These are phyloP conservation scores for Aspergillus fischeri DNA, from an alignment of 2,329 filamentous ascomycete genomes.

Conservation along the genomic window DNA sequence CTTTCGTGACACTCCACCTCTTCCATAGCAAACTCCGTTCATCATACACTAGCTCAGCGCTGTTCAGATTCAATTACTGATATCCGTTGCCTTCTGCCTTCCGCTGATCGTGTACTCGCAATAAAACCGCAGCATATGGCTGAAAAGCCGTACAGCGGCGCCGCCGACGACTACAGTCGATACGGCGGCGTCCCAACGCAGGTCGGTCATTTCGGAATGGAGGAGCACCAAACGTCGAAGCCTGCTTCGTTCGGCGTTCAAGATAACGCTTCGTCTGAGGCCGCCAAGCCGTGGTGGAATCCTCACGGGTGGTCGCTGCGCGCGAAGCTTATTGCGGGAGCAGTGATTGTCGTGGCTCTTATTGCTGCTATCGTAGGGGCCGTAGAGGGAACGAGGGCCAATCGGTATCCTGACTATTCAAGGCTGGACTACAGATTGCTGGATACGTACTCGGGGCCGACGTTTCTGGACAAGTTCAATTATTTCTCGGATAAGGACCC, in stretches of 20 bases:
- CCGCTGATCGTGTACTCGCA: background rate
- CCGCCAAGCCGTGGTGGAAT: conserved; percentile 39
- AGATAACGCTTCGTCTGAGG: conserved; percentile 2
- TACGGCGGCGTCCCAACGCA: conserved; percentile 19
- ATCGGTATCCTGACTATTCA: conserved; percentile 43
- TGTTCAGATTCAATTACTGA: background rate
- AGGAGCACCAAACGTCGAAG: conserved; percentile 15
- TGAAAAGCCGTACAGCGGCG: conserved; percentile 8
- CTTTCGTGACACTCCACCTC: background rate
- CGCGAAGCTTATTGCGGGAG: conserved; percentile 45
- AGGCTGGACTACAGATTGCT: conserved; percentile 37
- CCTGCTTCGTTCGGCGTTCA: conserved; percentile 10
- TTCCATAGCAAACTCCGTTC: background rate
- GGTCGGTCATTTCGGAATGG: conserved; percentile 14
- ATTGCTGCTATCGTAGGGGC: conserved; percentile 48
- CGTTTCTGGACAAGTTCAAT: conserved; percentile 45
- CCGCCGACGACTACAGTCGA: conserved; percentile 16
- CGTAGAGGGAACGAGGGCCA: conserved; percentile 33
- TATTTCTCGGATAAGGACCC: conserved; percentile 45
- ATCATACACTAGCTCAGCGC: background rate
- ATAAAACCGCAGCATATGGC: conserved; percentile 8
- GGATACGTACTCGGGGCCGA: conserved; percentile 39
- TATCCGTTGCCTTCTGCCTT: background rate
- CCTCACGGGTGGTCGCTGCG: conserved; percentile 52
- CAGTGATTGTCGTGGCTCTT: conserved; percentile 40